Evolutionary conservation across 1,139 yeast species (phyloP).

Genomic region (Hemisphaericaspora xylofermentans): DNA sequence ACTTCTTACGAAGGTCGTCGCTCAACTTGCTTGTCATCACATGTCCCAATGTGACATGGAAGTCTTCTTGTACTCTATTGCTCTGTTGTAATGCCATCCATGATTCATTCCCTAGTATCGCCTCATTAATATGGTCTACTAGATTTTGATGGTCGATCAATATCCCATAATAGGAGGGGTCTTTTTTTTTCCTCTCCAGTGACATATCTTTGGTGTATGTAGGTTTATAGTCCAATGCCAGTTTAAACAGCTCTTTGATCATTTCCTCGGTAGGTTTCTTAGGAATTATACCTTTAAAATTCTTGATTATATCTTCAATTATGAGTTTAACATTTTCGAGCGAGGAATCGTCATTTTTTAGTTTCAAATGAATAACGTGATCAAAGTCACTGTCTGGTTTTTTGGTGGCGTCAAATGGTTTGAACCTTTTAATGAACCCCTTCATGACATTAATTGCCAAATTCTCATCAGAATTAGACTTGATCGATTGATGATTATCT

Average conservation of each 20-base stretch:
- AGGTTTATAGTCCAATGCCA: slow-evolving; percentile 56
- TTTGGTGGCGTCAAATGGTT: slow-evolving; percentile 46
- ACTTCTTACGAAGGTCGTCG: slow-evolving; percentile 22
- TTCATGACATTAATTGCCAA: slow-evolving; percentile 61
- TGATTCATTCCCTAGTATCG: slow-evolving; percentile 16
- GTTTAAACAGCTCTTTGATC: slow-evolving; percentile 42
- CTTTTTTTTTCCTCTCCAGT: slow-evolving; percentile 12
- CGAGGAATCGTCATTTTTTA: slow-evolving; percentile 46
- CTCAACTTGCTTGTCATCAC: slow-evolving; percentile 24
- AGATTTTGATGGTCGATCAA: slow-evolving; percentile 16
- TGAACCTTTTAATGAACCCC: slow-evolving; percentile 71
- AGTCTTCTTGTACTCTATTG: slow-evolving; percentile 50
- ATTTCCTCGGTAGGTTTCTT: slow-evolving; percentile 40
- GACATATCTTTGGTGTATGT: slow-evolving; percentile 37
- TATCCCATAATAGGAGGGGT: slow-evolving; percentile 31
- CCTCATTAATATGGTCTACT: slow-evolving; percentile 8
- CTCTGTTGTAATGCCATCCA: slow-evolving; percentile 31
- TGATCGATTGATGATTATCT: slow-evolving; percentile 87
- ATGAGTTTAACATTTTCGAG: slow-evolving; percentile 50
- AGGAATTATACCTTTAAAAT: slow-evolving; percentile 48
- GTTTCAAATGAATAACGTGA: slow-evolving; percentile 55
- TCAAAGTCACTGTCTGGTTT: slow-evolving; percentile 73
- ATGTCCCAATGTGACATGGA: slow-evolving; percentile 83
- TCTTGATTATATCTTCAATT: slow-evolving; percentile 32
- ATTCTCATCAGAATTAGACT: slow-evolving; percentile 42